Base-by-base conservation (phyloP, 495 filamentous ascomycete genomes). In the Talaromyces wortmannii region DNA sequence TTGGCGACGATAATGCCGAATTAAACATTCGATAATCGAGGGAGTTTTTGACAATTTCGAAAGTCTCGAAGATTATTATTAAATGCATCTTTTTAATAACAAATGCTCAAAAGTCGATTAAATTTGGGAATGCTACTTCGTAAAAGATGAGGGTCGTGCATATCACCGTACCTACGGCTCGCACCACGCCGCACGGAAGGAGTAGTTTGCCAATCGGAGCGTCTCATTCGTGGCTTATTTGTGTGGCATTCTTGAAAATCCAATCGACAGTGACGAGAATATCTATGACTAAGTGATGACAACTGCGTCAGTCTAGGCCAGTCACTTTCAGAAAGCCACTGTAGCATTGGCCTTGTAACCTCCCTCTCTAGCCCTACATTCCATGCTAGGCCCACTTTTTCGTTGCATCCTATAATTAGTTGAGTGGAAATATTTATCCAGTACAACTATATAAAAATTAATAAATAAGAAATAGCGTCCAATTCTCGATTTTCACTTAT, bases 331-430 rank as follows among this genome's bases (percentile, higher is more conserved):
- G 43, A 46, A 53, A 46, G 52, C 45, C 52, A 53, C 52, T 18
- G 52, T 53, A 53, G 43, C 52, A 53, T 53, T 46, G 23, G 43
- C 16, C 43, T 53, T 53, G 52, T 46, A 45, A 53, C 52, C 52
- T 53, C 51, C 51, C 33, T 53, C 33, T 53, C 23, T 45, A 53
- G 52, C 52, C 52, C 52, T 53, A 53, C 43, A 40, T 32, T 53
- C 52, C 52, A 29, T 30, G 5, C 4, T 30, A 18, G 42, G 52
- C 52, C 52, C 52, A 53, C 42, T 45, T 17, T 40, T 5, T 40
- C 36, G 36, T 40, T 5, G 36, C 36, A 40, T 40, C 36, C 36
- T 40, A 13, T 40, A 40, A 40, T 40, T 40, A 40, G 23, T 23
- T 2, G 23, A 40, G 36, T 13, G 1, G 5, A 40, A 40, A 40